Conservation (phyloP, 2,329 filamentous ascomycete genomes). For the Xylariaceae sp. region DNA sequence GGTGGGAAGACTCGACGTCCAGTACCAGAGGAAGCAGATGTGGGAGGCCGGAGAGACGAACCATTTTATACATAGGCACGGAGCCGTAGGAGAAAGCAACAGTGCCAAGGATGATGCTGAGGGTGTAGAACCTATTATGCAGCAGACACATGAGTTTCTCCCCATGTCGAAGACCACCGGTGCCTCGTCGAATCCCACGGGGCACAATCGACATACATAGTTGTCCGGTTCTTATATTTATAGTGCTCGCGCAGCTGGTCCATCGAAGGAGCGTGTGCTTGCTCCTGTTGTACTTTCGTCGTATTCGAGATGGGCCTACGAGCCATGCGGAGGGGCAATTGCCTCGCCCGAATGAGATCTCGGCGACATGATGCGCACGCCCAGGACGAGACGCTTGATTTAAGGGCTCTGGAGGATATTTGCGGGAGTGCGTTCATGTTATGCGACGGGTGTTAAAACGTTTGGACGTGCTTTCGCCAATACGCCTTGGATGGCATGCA, state of each 20-base stretch:
- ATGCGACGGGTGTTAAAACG: slow-evolving; percentile 5
- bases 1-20: slow-evolving; percentile 11
- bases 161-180: slow-evolving; percentile 1
- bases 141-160: slow-evolving; percentile 22
- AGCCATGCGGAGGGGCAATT: slow-evolving; percentile 14
- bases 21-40: neutral
- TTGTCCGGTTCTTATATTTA: slow-evolving; percentile 63
- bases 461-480: neutral
- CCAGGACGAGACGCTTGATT: slow-evolving; percentile 25
- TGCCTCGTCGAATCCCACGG: neutral
- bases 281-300: slow-evolving; percentile 22
- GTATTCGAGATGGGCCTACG: slow-evolving; percentile 28
- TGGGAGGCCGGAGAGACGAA: slow-evolving; percentile 34
- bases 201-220: slow-evolving; percentile 44
- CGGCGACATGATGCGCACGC: slow-evolving; percentile 33
- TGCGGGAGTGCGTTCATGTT: slow-evolving; percentile 41
- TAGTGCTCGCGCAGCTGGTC: slow-evolving; percentile 62
- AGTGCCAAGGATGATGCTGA: slow-evolving; percentile 74
- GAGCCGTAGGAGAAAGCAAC: slow-evolving; percentile 78
- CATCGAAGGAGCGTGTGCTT: slow-evolving; percentile 50
- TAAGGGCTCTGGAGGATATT: slow-evolving; percentile 34
- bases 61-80: slow-evolving; percentile 85
- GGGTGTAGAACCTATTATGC: slow-evolving; percentile 60
- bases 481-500: no score
- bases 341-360: slow-evolving; percentile 21